A percentile compares a stretch with the other conserved stretches of the same genome.
Conservation (phyloP, 139 green algal genomes). For the Chlorokybus atmophyticus region DNA sequence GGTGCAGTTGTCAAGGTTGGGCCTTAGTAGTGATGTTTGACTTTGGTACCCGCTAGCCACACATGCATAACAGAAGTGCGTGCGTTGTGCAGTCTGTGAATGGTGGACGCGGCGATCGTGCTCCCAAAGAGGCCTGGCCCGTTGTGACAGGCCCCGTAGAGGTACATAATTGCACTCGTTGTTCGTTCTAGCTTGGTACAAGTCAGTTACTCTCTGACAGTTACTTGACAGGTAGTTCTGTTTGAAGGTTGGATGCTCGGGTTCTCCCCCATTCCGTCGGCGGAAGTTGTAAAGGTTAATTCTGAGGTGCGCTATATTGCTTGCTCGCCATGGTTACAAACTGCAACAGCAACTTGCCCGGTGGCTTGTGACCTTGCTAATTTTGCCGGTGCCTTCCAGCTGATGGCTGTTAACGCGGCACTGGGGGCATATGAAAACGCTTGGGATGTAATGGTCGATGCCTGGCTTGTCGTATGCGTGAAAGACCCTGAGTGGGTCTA, state of each 20-base stretch:
- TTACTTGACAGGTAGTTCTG: conserved; percentile 70
- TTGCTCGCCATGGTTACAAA: background rate
- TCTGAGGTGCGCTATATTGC: conserved; percentile 18
- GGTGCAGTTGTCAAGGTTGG: background rate
- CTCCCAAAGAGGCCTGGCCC: conserved; percentile 29
- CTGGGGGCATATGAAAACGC: conserved; percentile 56
- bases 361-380: too few relatives aligned
- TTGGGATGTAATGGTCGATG: conserved; percentile 69
- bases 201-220: too few relatives aligned
- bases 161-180: too few relatives aligned
- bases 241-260: conserved; percentile 99
- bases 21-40: too few relatives aligned
- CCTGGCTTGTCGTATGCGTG: conserved; percentile 87
- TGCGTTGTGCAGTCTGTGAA: conserved; percentile 47
- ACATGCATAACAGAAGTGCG: too few relatives aligned
- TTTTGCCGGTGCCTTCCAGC: too few relatives aligned
- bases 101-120: conserved; percentile 63
- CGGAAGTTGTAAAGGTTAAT: conserved; percentile 37
- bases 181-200: too few relatives aligned
- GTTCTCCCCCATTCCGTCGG: conserved; percentile 31
- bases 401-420: conserved; percentile 45
- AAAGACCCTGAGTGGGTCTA: conserved; percentile 56
- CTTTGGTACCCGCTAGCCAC: too few relatives aligned
- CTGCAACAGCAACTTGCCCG: background rate
- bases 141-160: conserved; percentile 54